Evolutionary conservation across 208 protist species (phyloP).

Genomic region (Leishmania tarentolae): DNA sequence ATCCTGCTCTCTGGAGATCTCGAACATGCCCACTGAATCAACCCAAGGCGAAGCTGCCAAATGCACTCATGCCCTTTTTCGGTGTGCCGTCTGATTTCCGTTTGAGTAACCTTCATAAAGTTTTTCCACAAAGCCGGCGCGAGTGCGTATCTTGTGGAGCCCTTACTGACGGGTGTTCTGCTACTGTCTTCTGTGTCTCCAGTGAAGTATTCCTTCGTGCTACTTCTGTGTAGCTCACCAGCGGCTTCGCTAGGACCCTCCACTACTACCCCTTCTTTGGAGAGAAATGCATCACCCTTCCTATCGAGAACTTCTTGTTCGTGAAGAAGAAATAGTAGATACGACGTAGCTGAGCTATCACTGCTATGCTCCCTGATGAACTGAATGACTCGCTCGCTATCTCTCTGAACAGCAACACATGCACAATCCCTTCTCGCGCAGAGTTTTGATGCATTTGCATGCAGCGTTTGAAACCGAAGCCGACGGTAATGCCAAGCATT

Average conservation of each 20-base stretch:
- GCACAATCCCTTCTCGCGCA: not conserved
- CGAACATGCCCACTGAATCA: conserved; percentile 51
- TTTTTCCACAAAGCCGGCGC: conserved; percentile 6
- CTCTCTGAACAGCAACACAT: conserved; percentile 5
- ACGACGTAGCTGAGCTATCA: conserved; percentile 57
- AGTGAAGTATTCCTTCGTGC: not conserved
- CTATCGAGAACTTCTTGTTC: conserved; percentile 2
- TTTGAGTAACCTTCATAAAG: conserved; percentile 44
- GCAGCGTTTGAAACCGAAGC: not conserved
- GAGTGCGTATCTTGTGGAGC: not conserved
- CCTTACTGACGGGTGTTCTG: not conserved
- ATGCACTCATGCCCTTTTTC: conserved; percentile 79
- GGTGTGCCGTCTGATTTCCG: conserved; percentile 57
- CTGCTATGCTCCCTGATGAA: conserved; percentile 68
- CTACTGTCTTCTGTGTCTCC: not conserved
- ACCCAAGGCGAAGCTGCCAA: conserved; percentile 65
- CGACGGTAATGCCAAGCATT: conserved; percentile 83
- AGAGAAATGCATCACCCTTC: not conserved
- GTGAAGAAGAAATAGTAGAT: conserved; percentile 62
- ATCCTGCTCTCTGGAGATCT: not conserved
- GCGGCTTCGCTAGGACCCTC: not conserved
- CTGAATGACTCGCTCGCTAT: conserved; percentile 25
- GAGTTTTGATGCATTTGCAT: not conserved
- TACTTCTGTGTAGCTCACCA: not conserved
- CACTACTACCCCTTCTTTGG: not conserved